phyloP scores from a whole-genome alignment of 805 yeast genomes.

The Kodamaea jinghongensis region DNA sequence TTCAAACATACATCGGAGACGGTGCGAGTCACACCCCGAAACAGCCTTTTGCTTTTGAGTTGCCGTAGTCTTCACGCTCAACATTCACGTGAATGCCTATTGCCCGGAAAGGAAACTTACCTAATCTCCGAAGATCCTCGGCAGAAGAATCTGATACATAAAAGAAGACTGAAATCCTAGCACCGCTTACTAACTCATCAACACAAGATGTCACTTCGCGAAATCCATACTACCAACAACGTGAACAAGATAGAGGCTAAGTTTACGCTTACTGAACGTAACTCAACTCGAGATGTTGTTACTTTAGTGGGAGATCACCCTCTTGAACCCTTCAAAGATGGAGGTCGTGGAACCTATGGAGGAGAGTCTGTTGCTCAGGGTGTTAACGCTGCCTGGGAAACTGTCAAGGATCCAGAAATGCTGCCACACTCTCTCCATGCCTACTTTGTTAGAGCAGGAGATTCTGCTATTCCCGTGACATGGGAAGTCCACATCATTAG shows the following conservation, averaged over 20 bases:
- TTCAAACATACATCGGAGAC: no score
- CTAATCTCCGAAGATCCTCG: not conserved
- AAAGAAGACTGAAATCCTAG: not conserved
- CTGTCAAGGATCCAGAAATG: conserved; percentile 20
- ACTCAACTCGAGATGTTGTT: conserved; percentile 13
- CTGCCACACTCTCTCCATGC: conserved; percentile 27
- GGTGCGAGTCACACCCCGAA: no score
- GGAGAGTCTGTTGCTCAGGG: conserved; percentile 28
- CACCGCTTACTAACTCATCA: not conserved
- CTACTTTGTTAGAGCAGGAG: conserved; percentile 28
- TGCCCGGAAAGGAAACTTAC: no score
- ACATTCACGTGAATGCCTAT: no score
- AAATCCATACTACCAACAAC: conserved; percentile 5
- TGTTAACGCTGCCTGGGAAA: conserved; percentile 28
- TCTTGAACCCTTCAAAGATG: conserved; percentile 20
- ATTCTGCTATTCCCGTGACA: conserved; percentile 18
- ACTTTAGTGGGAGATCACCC: conserved; percentile 24
- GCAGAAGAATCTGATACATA: not conserved
- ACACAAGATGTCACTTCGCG: conserved; percentile 2
- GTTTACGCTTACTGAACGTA: conserved; percentile 8
- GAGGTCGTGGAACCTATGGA: conserved; percentile 27
- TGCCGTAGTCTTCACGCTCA: no score
- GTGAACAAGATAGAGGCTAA: conserved; percentile 11
- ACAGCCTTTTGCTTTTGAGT: no score
- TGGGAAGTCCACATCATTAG: conserved; percentile 24